Evolutionary conservation across 352 stramenopile genomes (phyloP).

Genomic region (Pythium sp.): DNA sequence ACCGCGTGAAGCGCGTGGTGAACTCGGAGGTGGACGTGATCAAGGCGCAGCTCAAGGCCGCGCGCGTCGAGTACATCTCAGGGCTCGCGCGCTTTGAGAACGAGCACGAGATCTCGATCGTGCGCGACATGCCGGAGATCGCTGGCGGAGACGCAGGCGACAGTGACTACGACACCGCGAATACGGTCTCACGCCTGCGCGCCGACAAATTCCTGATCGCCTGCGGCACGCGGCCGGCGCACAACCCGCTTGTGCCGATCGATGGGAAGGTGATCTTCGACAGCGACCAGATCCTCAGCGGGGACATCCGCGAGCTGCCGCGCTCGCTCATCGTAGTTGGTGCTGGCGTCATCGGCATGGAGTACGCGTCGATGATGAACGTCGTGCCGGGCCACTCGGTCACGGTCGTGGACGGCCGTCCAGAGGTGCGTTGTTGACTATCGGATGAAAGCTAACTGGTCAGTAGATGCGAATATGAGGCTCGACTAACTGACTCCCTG

Average conservation of each 20-base stretch:
- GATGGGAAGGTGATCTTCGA: constrained; percentile 84
- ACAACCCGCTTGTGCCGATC: constrained; percentile 73
- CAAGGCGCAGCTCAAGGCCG: constrained; percentile 73
- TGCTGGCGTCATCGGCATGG: constrained; percentile 88
- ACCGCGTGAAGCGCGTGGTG: constrained; percentile 78
- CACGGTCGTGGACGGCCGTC: constrained; percentile 80
- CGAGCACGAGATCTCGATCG: constrained; percentile 76
- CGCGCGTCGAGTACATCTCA: constrained; percentile 67
- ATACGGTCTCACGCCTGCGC: constrained; percentile 42
- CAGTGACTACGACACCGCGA: constrained; percentile 17
- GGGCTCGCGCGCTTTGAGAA: constrained; percentile 72
- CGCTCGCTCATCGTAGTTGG: constrained; percentile 80
- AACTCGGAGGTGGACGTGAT: constrained; percentile 81
- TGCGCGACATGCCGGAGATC: constrained; percentile 24
- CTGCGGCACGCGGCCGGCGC: constrained; percentile 79
- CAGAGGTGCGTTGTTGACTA: constrained; percentile 23
- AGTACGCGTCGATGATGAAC: constrained; percentile 91
- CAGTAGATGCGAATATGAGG: background rate
- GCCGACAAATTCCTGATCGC: constrained; percentile 84
- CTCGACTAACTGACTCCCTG: background rate
- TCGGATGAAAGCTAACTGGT: background rate
- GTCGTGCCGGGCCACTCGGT: constrained; percentile 84
- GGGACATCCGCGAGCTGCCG: constrained; percentile 61
- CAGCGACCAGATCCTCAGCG: constrained; percentile 78
- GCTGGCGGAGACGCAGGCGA: constrained; percentile 6